Evolutionary conservation across 2,329 filamentous ascomycete genomes (phyloP), one percentile per base, ranked within the genome.

Genomic region (Dryadomyces sulphureus): DNA sequence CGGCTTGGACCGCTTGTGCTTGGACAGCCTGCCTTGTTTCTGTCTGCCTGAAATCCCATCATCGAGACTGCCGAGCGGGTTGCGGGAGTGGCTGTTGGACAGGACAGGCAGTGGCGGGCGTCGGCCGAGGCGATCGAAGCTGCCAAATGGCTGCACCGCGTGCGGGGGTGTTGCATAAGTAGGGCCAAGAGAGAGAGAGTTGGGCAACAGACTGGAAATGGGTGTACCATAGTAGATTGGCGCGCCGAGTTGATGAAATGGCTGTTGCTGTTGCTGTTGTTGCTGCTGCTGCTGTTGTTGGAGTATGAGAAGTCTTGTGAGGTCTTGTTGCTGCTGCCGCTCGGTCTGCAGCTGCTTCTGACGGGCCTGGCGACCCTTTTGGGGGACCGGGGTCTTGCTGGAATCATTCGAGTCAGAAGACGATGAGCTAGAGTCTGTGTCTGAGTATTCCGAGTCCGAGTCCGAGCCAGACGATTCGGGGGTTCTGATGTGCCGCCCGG

Each of bases 401-500:
- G 17, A n/a, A 20, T 39, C 19, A 17, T 56, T 55, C 3, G 51
- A 55, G 11, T 30, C 41, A 4, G 34, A 40, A 5, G 49, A 49
- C 16, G 48, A 46, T 4, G 14, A n/a, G 17, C 17, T 32, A 2
- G 21, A 17, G 14, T 50, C 49, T 0, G 55, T 54, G 24, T 54
- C 56, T 2, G 55, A 54, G 6, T 38, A 45, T 14, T 30, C 39
- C 1, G 47, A 48, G 17, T 40, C 45, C 3, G 47, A 45, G 11
- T 47, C 45, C 0, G 48, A 39, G 9, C 41, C 27, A 9, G 56
- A 53, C 1, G 50, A 34, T 7, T 41, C 47, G 25, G 51, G 47
- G 3, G 44, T 27, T 41, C 56, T 59, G 45, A 45, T 12, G 0
- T 45, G 41, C 51, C 58, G 61, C 45, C 56, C 59, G 4, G 42